Percentiles rank a stretch among this genome's conserved stretches.
These are phyloP conservation scores for Tulasnella sp. DNA, from an alignment of 768 basidiomycete species.

Conservation along the genomic window DNA sequence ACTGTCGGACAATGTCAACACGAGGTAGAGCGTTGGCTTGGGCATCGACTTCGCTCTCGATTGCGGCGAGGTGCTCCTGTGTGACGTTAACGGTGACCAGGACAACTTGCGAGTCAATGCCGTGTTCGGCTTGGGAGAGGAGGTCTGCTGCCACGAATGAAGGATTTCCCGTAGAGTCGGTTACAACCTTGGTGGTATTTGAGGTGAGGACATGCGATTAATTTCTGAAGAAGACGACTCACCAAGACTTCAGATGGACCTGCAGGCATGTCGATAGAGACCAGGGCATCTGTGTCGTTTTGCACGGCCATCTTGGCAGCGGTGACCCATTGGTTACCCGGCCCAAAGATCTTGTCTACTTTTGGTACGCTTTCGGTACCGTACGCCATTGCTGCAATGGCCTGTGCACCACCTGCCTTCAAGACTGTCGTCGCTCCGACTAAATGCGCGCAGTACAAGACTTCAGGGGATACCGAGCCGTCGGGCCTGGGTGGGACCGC, in stretches of 20 bases:
- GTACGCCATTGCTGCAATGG: constrained; percentile 92
- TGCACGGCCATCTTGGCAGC: constrained; percentile 99
- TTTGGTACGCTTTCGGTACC: constrained; percentile 94
- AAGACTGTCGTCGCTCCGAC: constrained; percentile 88
- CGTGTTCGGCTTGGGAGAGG: constrained; percentile 96
- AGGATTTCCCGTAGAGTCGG: constrained; percentile 79
- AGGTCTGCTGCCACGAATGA: constrained; percentile 95
- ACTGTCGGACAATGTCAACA: constrained; percentile 85
- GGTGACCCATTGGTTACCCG: constrained; percentile 99
- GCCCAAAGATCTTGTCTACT: constrained; percentile 99
- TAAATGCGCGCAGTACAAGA: constrained; percentile 91
- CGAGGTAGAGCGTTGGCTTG: constrained; percentile 86
- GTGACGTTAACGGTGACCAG: constrained; percentile 75
- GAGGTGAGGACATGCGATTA: constrained; percentile 33
- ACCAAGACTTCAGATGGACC: constrained; percentile 97
- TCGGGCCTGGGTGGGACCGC: constrained; percentile 95
- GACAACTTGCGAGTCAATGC: constrained; percentile 96
- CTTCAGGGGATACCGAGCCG: constrained; percentile 92
- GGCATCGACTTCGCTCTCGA: constrained; percentile 79
- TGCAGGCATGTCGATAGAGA: constrained; percentile 98
- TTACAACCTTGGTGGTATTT: constrained; percentile 67
- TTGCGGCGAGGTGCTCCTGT: constrained; percentile 56
- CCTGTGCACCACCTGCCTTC: constrained; percentile 95
- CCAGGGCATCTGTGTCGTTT: constrained; percentile 94
- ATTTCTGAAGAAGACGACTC: constrained; percentile 39